Evolutionary conservation across 805 yeast species (phyloP).

Genomic region (Myxozyma geophila): DNA sequence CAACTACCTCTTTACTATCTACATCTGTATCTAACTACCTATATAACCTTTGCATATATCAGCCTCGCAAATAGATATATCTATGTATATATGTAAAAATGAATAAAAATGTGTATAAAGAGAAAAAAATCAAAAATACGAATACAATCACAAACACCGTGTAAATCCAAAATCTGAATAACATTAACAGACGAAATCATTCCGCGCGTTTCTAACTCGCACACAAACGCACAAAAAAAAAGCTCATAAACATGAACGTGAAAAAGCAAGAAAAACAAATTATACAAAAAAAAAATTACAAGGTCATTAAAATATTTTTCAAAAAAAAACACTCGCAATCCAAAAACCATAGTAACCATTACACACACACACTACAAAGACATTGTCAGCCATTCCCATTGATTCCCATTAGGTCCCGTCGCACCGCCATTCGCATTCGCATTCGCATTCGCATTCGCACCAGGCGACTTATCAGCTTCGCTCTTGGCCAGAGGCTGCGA

Average conservation of each 20-base stretch:
- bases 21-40: too few species aligned
- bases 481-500: too few species aligned
- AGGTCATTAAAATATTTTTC: too few species aligned
- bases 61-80: too few species aligned
- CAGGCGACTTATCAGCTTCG: constrained; percentile 7
- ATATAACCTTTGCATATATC: too few species aligned
- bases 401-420: constrained; percentile 34
- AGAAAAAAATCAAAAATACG: not conserved
- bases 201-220: not conserved
- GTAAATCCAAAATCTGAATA: not conserved
- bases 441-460: not conserved
- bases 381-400: constrained; percentile 46
- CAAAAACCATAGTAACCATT: not conserved
- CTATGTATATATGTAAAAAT: not conserved
- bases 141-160: not conserved
- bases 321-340: not conserved
- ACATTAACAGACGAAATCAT: not conserved
- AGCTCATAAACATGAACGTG: not conserved
- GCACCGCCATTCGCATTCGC: constrained; percentile 12
- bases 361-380: constrained; percentile 36
- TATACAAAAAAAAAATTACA: not conserved
- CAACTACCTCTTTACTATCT: too few species aligned
- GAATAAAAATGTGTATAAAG: not conserved
- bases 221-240: not conserved
- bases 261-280: not conserved